A percentile compares a stretch with the other conserved stretches of the same genome.
These are phyloP conservation scores for Nicotiana obtusifolia DNA, from an alignment of 257 asterid genomes.

Conservation along the genomic window DNA sequence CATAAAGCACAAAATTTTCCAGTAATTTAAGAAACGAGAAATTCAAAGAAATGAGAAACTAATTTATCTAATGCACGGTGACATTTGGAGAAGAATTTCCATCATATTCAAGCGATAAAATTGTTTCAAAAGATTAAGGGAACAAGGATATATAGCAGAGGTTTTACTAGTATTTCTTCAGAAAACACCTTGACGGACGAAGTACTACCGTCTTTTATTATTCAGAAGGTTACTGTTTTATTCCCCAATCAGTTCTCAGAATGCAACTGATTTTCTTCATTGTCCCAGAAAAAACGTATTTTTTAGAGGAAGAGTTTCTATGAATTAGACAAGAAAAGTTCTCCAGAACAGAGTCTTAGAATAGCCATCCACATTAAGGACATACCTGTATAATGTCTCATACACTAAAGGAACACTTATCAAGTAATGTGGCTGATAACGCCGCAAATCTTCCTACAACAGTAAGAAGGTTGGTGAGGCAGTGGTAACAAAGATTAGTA, in stretches of 20 bases:
- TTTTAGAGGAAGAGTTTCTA: neutral
- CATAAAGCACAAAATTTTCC: neutral
- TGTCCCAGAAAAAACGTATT: neutral
- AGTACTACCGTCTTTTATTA: neutral
- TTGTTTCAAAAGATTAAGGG: neutral
- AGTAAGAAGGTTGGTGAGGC: conserved; percentile 13
- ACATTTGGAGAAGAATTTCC: neutral
- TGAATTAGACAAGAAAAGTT: neutral
- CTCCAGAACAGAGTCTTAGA: neutral
- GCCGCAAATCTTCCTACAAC: conserved; percentile 75
- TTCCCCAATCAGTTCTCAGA: neutral
- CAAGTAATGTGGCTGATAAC: conserved; percentile 73
- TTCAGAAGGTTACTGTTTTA: neutral
- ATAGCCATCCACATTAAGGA: neutral
- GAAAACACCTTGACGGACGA: neutral
- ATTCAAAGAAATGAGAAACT: neutral
- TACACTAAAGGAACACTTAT: conserved; percentile 85
- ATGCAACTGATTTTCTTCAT: neutral
- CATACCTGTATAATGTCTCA: conserved; percentile 84
- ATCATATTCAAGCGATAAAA: neutral
- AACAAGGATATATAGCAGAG: neutral
- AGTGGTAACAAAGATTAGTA: neutral
- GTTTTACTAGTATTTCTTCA: neutral
- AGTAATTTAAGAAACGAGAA: neutral
- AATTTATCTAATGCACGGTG: neutral